Percentiles rank a stretch among this genome's conserved stretches.
Conservation (phyloP, 2,329 filamentous ascomycete genomes). For the Byssoonygena ceratinophila region DNA sequence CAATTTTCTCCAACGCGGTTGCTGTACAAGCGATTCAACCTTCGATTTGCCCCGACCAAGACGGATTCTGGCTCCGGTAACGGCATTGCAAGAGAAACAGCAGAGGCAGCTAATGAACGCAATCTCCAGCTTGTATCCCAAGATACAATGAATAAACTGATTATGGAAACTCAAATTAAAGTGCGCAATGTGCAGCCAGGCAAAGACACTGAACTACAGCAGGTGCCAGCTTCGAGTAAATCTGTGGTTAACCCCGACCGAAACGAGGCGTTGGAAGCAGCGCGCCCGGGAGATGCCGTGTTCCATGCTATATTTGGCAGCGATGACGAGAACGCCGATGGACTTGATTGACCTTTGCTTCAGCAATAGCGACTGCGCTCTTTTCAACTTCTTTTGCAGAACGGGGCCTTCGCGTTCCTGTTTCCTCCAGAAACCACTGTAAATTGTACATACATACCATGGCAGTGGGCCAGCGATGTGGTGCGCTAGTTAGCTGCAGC, state of each 20-base stretch:
- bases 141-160: slow-evolving; percentile 46
- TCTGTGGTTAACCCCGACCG: slow-evolving; percentile 55
- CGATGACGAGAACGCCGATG: slow-evolving; percentile 57
- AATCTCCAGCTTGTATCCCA: slow-evolving; percentile 44
- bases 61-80: slow-evolving; percentile 33
- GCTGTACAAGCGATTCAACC: slow-evolving; percentile 89
- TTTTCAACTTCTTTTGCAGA: not conserved
- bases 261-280: slow-evolving; percentile 67
- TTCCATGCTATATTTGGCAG: slow-evolving; percentile 92
- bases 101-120: slow-evolving; percentile 24
- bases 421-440: not conserved
- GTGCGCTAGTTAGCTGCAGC: too few relatives aligned
- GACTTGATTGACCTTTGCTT: not conserved
- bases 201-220: slow-evolving; percentile 15
- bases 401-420: not conserved
- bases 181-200: not conserved
- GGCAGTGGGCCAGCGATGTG: too few relatives aligned
- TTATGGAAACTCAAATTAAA: slow-evolving; percentile 33
- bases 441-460: too few relatives aligned
- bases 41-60: slow-evolving; percentile 60
- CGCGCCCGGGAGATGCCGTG: slow-evolving; percentile 66
- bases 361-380: not conserved
- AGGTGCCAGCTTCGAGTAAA: slow-evolving; percentile 13
- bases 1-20: slow-evolving; percentile 72
- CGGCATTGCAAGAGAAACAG: slow-evolving; percentile 15